These are phyloP conservation scores for Moelleriella libera DNA, from an alignment of 2,329 filamentous ascomycete species.

Conservation along the genomic window DNA sequence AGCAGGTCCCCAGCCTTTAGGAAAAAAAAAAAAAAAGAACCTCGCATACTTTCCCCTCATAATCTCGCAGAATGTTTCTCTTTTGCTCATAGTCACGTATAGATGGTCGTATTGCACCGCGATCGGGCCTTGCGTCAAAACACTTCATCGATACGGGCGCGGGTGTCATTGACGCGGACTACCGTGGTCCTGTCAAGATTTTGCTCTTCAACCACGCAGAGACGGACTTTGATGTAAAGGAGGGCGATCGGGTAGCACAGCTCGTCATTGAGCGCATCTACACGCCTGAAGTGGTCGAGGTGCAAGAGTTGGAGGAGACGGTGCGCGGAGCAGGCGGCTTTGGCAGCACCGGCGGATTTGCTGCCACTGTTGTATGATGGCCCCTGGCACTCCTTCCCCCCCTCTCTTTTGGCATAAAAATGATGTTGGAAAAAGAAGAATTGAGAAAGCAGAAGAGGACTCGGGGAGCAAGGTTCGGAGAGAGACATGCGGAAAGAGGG, in stretches of 20 bases:
- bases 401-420: neutral
- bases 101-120: slow-evolving; percentile 84
- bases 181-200: slow-evolving; percentile 86
- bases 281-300: slow-evolving; percentile 83
- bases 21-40: neutral
- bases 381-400: neutral
- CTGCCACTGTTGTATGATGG: neutral
- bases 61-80: neutral
- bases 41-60: neutral
- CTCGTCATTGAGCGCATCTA: slow-evolving; percentile 88
- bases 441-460: no score
- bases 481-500: no score
- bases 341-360: slow-evolving; percentile 58
- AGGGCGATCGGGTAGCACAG: slow-evolving; percentile 86
- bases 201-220: slow-evolving; percentile 89
- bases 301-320: slow-evolving; percentile 77
- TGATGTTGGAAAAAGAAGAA: neutral
- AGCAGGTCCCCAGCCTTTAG: neutral
- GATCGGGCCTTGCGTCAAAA: slow-evolving; percentile 83
- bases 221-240: slow-evolving; percentile 63
- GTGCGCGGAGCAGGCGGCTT: slow-evolving; percentile 84
- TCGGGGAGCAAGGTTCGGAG: no score
- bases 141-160: slow-evolving; percentile 94
- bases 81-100: neutral
- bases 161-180: slow-evolving; percentile 95